Evolutionary conservation across 2,329 filamentous ascomycete genomes (phyloP), one percentile per base, ranked within the genome.

Genomic region (Monosporascus ibericus): DNA sequence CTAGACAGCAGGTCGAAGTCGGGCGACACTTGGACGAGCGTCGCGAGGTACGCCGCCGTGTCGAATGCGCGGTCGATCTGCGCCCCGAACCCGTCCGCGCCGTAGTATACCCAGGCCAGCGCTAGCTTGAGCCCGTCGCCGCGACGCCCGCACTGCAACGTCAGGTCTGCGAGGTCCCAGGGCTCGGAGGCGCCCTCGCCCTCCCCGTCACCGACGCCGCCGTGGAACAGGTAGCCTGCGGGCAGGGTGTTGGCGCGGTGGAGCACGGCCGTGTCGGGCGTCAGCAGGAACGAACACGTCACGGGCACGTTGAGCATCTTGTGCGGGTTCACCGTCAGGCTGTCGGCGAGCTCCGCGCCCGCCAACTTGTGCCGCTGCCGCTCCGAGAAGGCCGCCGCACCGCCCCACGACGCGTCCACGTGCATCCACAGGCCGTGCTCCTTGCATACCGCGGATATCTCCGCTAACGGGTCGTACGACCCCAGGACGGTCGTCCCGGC

Each of bases 221-320:
- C 76, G 68, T 92, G 88, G 72, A 94, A 94, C 18, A 92, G 75
- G 64, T 97, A 97, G 5, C 88, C 90, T 0, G 92, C 94, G 0
- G 86, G 86, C 2, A 96, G 79, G 3, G 88, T 95, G 72, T 96
- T 96, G 14, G 91, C 91, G 47, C 72, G 75, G 68, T 94, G 87
- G 68, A 97, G 95, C 24, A 86, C 73, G 52, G 78, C 75, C 65
- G 95, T 72, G 66, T 97, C 92, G 2, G 81, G 80, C 0, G 83
- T 86, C 14, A 99, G 79, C 5, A 99, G 79, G 73, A 95, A 96
- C 0, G 87, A 92, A 72, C 92, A 97, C 0, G 92, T 96, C 40
- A 95, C 75, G 0, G 94, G 92, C 3, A 90, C 88, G 53, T 90
- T 90, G 66, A 97, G 81, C 94, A 97, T 97, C 74, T 97, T 97